Percentiles rank a stretch among this genome's conserved stretches.
These are phyloP conservation scores for Candida insectorum DNA, from an alignment of 805 yeast species.

Conservation along the genomic window DNA sequence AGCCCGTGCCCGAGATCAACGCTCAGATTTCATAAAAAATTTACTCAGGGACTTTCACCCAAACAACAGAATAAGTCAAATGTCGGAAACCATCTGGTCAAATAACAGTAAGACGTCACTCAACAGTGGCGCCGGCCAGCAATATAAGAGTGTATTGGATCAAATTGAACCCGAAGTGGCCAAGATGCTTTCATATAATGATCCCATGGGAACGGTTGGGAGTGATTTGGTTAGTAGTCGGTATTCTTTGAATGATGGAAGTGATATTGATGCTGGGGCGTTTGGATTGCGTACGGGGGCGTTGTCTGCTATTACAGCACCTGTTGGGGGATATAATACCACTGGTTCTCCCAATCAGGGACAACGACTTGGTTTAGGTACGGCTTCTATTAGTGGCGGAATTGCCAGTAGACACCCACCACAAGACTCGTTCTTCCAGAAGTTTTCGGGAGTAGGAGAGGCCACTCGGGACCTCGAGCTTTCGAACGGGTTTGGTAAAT, in stretches of 20 bases:
- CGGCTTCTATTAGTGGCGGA: constrained; percentile 62
- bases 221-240: constrained; percentile 23
- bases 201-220: constrained; percentile 8
- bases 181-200: constrained; percentile 22
- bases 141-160: constrained; percentile 28
- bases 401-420: constrained; percentile 46
- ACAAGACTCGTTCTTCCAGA: constrained; percentile 53
- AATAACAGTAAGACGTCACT: constrained; percentile 14
- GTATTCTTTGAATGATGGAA: constrained; percentile 40
- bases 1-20: too few relatives aligned
- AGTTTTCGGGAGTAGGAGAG: constrained; percentile 63
- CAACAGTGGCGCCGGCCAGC: constrained; percentile 11
- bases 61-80: neutral
- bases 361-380: constrained; percentile 40
- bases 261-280: constrained; percentile 38
- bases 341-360: constrained; percentile 16
- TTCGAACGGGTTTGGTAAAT: constrained; percentile 39
- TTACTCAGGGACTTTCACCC: too few relatives aligned
- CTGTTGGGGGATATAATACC: constrained; percentile 32
- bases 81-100: constrained; percentile 43
- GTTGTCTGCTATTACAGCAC: constrained; percentile 45
- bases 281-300: constrained; percentile 50
- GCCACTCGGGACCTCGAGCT: constrained; percentile 65
- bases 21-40: too few relatives aligned
- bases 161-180: constrained; percentile 41